Percentiles rank a stretch among this genome's conserved stretches.
These are phyloP conservation scores for Saturnispora zaruensis DNA, from an alignment of 805 yeast genomes.

Conservation along the genomic window DNA sequence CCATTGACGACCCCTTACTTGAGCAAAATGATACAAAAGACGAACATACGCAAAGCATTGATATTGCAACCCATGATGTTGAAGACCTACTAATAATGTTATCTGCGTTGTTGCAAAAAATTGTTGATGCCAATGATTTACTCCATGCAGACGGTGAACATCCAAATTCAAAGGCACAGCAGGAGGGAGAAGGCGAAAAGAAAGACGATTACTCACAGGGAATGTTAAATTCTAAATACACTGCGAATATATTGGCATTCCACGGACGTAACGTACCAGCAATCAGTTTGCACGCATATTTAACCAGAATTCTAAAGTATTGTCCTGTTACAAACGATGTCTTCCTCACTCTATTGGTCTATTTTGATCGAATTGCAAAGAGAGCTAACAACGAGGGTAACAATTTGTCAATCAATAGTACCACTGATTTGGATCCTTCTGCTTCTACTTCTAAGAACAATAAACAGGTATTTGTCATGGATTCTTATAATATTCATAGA, in stretches of 20 bases:
- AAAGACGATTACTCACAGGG: conserved; percentile 13
- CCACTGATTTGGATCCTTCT: not conserved
- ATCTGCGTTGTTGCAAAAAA: conserved; percentile 74
- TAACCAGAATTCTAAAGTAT: conserved; percentile 84
- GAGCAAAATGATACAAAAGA: not conserved
- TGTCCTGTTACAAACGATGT: conserved; percentile 99
- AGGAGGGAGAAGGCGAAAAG: conserved; percentile 14
- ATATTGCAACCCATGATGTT: conserved; percentile 77
- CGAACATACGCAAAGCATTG: conserved; percentile 18
- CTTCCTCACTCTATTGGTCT: conserved; percentile 78
- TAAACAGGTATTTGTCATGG: conserved; percentile 82
- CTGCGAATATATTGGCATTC: conserved; percentile 74
- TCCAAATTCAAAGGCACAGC: conserved; percentile 7
- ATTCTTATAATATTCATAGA: conserved; percentile 90
- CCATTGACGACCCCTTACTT: not conserved
- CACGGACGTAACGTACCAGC: conserved; percentile 96
- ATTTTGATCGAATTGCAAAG: conserved; percentile 89
- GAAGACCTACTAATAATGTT: conserved; percentile 77
- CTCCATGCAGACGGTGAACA: conserved; percentile 48
- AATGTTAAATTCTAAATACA: conserved; percentile 35
- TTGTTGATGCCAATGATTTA: conserved; percentile 83
- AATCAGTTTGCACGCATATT: conserved; percentile 82
- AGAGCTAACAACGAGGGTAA: conserved; percentile 46
- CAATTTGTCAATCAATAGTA: conserved; percentile 10
- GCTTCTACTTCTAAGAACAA: conserved; percentile 15